Base-by-base conservation (phyloP, 495 filamentous ascomycete species). In the Aspergillus avenaceus region DNA sequence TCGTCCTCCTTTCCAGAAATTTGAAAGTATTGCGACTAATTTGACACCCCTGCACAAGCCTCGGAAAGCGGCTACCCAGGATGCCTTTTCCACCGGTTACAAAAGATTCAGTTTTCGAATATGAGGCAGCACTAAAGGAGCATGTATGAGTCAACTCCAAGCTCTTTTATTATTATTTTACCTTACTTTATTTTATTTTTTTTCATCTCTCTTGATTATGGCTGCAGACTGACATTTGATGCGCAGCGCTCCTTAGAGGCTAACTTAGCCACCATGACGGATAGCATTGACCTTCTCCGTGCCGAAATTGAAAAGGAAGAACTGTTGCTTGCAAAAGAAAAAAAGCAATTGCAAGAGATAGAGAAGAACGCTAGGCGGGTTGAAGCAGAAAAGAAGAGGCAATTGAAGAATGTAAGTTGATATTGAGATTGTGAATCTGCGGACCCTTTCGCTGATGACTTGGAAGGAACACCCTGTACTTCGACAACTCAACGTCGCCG, bases 71-170 rank as follows among this genome's bases (percentile, higher is more conserved):
- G 32, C 59, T 84, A 12, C 77, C 79, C 23, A 70, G 74, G 34
- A 78, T 83, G 70, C 80, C 80, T 25, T 83, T 87, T 50, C 83
- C 84, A 3, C 78, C 74, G 7, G 65, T 72, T 36, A 74, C 79
- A 5, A 78, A 75, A 49, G 81, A 80, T 26, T 64, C 72, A 0
- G 68, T 77, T 52, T 85, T 87, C 54, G 78, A 85, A 55, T 78
- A 79, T 47, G 81, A 85, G 45, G 73, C 73, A 53, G 73, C 82
- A 18, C 55, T 81, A 8, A 77, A 82, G 62, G 74, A 78, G 52
- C 82, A 81, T 58, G 79, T 78, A 62, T 29, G 71, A 49, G 6
- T 3, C 29, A n/a, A n/a, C n/a, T n/a, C n/a, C n/a, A n/a, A n/a
- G n/a, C n/a, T n/a, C n/a, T n/a, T n/a, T n/a, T n/a, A n/a, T n/a